A percentile compares a stretch with the other conserved stretches of the same genome.
phyloP scores from a whole-genome alignment of 345 rosid species.

The Erodium maritimum region DNA sequence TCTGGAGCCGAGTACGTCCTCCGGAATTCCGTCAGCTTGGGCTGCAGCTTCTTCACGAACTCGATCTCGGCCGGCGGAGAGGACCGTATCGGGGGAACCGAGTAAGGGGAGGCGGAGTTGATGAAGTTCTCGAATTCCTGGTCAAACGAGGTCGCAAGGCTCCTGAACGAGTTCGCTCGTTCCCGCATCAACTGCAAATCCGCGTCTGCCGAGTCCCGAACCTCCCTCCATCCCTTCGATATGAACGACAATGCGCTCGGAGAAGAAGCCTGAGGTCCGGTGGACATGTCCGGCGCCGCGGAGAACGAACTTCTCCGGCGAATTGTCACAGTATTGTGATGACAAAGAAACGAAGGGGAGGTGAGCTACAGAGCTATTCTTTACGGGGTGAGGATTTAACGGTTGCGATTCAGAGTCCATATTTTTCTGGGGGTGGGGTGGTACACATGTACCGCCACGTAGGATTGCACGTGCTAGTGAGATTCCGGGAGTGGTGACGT shows the following conservation, averaged over 20 bases:
- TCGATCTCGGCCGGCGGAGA: slow-evolving; percentile 51
- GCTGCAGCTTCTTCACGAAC: slow-evolving; percentile 80
- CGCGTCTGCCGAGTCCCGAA: slow-evolving; percentile 84
- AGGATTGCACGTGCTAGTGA: no score
- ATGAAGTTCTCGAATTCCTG: slow-evolving; percentile 78
- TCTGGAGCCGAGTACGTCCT: slow-evolving; percentile 72
- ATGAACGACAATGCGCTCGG: slow-evolving; percentile 64
- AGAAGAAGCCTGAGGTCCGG: slow-evolving; percentile 22
- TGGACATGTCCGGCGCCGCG: slow-evolving; percentile 23
- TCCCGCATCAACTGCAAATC: slow-evolving; percentile 71
- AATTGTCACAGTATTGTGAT: no score
- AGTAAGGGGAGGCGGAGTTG: slow-evolving; percentile 53
- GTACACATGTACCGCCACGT: no score
- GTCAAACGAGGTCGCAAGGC: slow-evolving; percentile 83
- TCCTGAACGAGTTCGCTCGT: slow-evolving; percentile 81
- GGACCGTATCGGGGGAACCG: slow-evolving; percentile 29
- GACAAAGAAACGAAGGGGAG: no score
- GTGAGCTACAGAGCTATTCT: no score
- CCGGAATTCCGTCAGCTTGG: slow-evolving; percentile 77
- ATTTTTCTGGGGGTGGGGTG: no score
- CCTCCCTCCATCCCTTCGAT: slow-evolving; percentile 87
- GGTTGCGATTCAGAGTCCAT: no score
- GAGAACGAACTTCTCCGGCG: neutral
- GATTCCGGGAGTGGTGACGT: no score
- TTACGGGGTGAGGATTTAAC: no score